A percentile compares a stretch with the other conserved stretches of the same genome.
These are phyloP conservation scores for Endoconidiophora polonica DNA, from an alignment of 2,329 filamentous ascomycete genomes.

Conservation along the genomic window DNA sequence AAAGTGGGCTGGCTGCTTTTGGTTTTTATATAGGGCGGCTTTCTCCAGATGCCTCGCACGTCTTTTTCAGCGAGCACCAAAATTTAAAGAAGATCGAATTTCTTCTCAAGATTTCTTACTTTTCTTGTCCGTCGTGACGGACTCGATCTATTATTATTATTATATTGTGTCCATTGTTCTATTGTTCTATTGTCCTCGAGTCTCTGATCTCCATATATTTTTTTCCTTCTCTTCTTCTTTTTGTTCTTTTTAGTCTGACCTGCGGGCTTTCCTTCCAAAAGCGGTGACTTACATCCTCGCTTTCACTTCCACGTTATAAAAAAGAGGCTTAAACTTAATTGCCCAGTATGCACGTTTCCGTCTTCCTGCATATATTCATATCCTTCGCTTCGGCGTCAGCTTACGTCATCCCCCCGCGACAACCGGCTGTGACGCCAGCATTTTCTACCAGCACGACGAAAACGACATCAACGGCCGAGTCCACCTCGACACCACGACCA, in stretches of 20 bases:
- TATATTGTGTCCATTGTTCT: neutral
- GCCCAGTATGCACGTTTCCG: constrained; percentile 20
- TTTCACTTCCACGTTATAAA: neutral
- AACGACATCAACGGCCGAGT: constrained; percentile 17
- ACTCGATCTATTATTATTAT: neutral
- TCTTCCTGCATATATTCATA: constrained; percentile 22
- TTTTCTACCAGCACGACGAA: constrained; percentile 15
- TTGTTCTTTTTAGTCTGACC: neutral
- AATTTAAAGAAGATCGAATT: neutral
- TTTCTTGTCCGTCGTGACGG: neutral
- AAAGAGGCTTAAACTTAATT: neutral
- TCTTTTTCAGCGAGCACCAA: no score
- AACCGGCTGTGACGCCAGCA: constrained; percentile 18
- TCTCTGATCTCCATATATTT: neutral
- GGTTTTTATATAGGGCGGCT: no score
- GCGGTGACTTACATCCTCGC: neutral
- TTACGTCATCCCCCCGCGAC: constrained; percentile 24
- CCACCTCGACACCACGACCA: constrained; percentile 3
- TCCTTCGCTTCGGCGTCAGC: constrained; percentile 20
- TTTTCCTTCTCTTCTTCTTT: neutral
- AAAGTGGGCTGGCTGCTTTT: neutral
- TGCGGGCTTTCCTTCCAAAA: neutral
- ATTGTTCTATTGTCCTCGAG: neutral
- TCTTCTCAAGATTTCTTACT: neutral
- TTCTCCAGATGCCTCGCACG: no score